phyloP scores from a whole-genome alignment of 441 rosid species.

The Oxalis stricta region DNA sequence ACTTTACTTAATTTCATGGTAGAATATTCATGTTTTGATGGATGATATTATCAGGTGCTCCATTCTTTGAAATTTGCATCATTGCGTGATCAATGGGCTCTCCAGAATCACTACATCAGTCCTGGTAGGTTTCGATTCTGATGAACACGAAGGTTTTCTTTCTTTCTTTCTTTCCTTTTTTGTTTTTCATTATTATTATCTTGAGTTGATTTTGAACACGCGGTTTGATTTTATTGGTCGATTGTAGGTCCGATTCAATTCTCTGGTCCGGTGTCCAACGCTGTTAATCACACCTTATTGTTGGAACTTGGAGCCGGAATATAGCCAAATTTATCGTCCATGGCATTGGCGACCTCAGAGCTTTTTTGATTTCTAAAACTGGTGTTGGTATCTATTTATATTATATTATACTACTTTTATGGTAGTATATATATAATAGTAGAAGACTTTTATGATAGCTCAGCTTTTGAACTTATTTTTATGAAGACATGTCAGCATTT shows the following conservation, averaged over 20 bases:
- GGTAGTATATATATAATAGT: too few relatives aligned
- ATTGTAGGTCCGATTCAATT: slow-evolving; percentile 91
- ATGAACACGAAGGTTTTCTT: background rate
- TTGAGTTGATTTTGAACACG: too few relatives aligned
- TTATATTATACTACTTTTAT: too few relatives aligned
- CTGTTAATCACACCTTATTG: slow-evolving; percentile 53
- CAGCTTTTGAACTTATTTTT: too few relatives aligned
- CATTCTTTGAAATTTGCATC: slow-evolving; percentile 76
- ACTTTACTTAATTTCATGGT: background rate
- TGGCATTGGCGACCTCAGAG: too few relatives aligned
- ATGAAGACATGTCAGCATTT: too few relatives aligned
- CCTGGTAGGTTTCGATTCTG: slow-evolving; percentile 48
- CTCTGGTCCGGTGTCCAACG: slow-evolving; percentile 51
- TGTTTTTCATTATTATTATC: background rate
- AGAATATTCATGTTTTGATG: too few relatives aligned
- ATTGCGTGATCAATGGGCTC: slow-evolving; percentile 70
- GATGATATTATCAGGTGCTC: slow-evolving; percentile 49
- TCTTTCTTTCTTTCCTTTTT: background rate
- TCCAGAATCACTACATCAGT: slow-evolving; percentile 68
- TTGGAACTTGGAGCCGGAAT: slow-evolving; percentile 67
- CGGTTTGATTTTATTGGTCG: too few relatives aligned
- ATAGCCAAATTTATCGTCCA: too few relatives aligned
- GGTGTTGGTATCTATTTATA: too few relatives aligned
- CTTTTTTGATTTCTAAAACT: too few relatives aligned
- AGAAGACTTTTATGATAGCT: too few relatives aligned